Base-by-base conservation (phyloP, 805 yeast genomes). In the Suhomyces pyralidae region DNA sequence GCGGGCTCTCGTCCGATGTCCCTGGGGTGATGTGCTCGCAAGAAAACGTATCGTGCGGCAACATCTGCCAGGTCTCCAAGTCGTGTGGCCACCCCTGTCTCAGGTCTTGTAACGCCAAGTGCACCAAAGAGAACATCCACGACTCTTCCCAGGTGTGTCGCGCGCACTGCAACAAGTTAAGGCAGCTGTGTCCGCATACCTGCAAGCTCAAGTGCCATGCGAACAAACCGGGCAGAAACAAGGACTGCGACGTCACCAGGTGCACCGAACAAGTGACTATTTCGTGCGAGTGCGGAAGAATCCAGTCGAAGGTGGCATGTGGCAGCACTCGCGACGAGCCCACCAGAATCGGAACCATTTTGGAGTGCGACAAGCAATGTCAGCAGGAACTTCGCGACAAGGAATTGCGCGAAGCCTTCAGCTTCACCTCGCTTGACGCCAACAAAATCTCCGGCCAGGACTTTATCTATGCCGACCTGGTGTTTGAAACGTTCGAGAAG, bases 361-460 rank as follows among this genome's bases (percentile, higher is more conserved):
- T 88, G 24, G 78, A 76, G 20, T 91, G 97, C 74, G 88, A 85
- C 62, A 86, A 83, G 8, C 82, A 81, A 24, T 91, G 97, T 71
- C 82, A 74, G 10, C 67, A 78, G 48, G 74, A 76, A 19, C 76
- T 80, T 58, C 76, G 97, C 51, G 88, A 86, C 55, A 76, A 74
- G 44, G 76, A 78, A 56, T 68, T 92, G 46, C 81, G 84, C 51
- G 80, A 77, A 24, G 96, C 96, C 0, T 81, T 91, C 51, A 70
- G 70, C 9, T 55, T 72, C 38, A 34, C 58, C 7, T 28, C 53
- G 2, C 51, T 55, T 9, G 52, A 48, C 9, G 50, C 57, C 12
- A 54, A 52, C 12, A 32, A 15, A 17, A 36, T 46, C 24, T 10
- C 24, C 38, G 55, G 25, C 4, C 46, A 40, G 56, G 70, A 67